These are phyloP conservation scores for Phanerochaete carnosa DNA, from an alignment of 768 basidiomycete species.

Conservation along the genomic window DNA sequence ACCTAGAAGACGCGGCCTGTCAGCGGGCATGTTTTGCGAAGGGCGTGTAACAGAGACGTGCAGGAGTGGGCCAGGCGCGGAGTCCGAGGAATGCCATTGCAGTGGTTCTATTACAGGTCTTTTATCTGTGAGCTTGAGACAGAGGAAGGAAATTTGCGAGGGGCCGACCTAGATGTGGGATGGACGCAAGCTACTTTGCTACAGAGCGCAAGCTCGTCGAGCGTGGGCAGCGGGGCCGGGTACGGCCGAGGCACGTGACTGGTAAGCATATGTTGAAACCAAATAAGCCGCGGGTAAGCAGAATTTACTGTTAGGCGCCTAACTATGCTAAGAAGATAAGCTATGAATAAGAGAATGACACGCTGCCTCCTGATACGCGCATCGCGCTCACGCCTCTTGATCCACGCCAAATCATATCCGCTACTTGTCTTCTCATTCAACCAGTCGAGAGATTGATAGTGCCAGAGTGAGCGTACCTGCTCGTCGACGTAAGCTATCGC, in stretches of 20 bases:
- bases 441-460: neutral
- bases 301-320: neutral
- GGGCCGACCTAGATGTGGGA: neutral
- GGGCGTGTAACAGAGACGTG: slow-evolving; percentile 33
- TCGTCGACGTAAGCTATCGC: too few species aligned
- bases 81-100: slow-evolving; percentile 74
- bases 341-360: neutral
- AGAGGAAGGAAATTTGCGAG: too few species aligned
- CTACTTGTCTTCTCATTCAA: neutral
- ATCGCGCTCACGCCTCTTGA: neutral
- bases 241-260: slow-evolving; percentile 2
- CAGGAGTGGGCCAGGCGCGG: slow-evolving; percentile 80
- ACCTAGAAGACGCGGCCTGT: slow-evolving; percentile 40
- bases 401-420: neutral
- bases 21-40: neutral
- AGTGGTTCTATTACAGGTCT: neutral
- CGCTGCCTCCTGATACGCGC: neutral
- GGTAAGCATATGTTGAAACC: neutral
- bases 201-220: neutral
- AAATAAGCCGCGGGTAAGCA: neutral
- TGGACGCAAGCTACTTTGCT: neutral
- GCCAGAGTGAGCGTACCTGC: too few species aligned
- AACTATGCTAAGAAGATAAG: neutral
- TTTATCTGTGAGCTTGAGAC: neutral
- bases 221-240: neutral